These are phyloP conservation scores for Neofusicoccum parvum DNA, from an alignment of 2,329 filamentous ascomycete genomes.

Conservation along the genomic window DNA sequence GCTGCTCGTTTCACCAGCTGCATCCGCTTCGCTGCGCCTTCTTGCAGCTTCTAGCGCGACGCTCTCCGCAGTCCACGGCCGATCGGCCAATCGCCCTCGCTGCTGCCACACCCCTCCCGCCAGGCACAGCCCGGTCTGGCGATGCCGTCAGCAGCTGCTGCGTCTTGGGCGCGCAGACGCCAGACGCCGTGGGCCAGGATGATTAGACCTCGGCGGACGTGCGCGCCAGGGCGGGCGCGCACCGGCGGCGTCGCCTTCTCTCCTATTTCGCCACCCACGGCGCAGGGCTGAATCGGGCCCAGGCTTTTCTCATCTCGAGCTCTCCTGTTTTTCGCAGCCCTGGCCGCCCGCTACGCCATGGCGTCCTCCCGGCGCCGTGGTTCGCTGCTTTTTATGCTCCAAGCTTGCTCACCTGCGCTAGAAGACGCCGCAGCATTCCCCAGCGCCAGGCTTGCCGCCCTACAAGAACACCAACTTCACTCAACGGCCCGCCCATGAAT, in stretches of 20 bases:
- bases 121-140: slow-evolving; percentile 1
- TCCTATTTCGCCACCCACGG: slow-evolving; percentile 16
- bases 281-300: slow-evolving; percentile 18
- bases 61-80: neutral
- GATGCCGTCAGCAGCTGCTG: neutral
- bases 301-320: slow-evolving; percentile 15
- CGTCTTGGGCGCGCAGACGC: neutral
- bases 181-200: neutral
- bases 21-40: slow-evolving; percentile 9
- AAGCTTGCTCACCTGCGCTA: slow-evolving; percentile 15
- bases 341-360: slow-evolving; percentile 11
- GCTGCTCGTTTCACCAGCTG: neutral
- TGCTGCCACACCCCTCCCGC: slow-evolving; percentile 1
- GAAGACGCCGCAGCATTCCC: slow-evolving; percentile 23
- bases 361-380: slow-evolving; percentile 9
- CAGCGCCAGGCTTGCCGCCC: slow-evolving; percentile 7
- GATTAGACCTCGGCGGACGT: neutral
- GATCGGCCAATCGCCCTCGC: slow-evolving; percentile 5
- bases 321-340: slow-evolving; percentile 18
- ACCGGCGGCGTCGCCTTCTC: neutral
- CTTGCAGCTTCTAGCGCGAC: slow-evolving; percentile 1
- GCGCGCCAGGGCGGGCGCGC: neutral
- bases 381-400: slow-evolving; percentile 20
- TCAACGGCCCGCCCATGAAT: slow-evolving; percentile 16
- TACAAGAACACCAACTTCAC: slow-evolving; percentile 16